These are phyloP conservation scores for Cryptococcus deneoformans DNA, from an alignment of 1,284 basidiomycete species.

Conservation along the genomic window DNA sequence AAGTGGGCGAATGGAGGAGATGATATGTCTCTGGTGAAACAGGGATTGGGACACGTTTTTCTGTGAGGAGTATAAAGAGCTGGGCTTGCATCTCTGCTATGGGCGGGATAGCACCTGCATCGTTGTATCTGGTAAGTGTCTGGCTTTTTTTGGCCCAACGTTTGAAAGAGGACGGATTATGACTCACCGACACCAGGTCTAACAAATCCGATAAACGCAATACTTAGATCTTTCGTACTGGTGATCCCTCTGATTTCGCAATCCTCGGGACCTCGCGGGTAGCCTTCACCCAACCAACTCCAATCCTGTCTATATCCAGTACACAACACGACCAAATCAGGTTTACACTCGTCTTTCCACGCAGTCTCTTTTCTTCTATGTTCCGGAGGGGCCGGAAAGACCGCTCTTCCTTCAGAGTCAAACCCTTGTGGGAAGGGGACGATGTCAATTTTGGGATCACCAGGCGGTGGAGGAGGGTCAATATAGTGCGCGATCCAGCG, in stretches of 20 bases:
- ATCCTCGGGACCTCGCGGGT: slow-evolving; percentile 55
- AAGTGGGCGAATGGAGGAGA: slow-evolving; percentile 56
- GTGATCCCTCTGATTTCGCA: slow-evolving; percentile 59
- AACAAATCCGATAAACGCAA: slow-evolving; percentile 64
- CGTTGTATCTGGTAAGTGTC: background rate
- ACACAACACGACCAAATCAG: slow-evolving; percentile 48
- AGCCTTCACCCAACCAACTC: slow-evolving; percentile 56
- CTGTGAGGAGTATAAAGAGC: slow-evolving; percentile 60
- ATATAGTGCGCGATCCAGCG: slow-evolving; percentile 58
- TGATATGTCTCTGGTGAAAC: slow-evolving; percentile 59
- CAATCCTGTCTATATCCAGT: slow-evolving; percentile 55
- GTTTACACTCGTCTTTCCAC: slow-evolving; percentile 35
- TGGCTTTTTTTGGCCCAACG: background rate
- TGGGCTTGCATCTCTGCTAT: slow-evolving; percentile 65
- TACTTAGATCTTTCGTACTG: slow-evolving; percentile 53
- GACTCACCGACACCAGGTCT: slow-evolving; percentile 49
- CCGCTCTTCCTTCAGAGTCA: slow-evolving; percentile 52
- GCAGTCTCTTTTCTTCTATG: slow-evolving; percentile 36
- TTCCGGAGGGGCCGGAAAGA: slow-evolving; percentile 52
- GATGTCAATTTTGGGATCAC: slow-evolving; percentile 58
- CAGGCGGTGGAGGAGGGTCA: slow-evolving; percentile 55
- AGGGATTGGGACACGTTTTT: slow-evolving; percentile 51
- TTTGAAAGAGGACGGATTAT: background rate
- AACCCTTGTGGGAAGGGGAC: slow-evolving; percentile 61
- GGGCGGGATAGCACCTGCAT: slow-evolving; percentile 61